Base-by-base conservation (phyloP, 2,329 filamentous ascomycete species). In the Podosphaera aphanis region DNA sequence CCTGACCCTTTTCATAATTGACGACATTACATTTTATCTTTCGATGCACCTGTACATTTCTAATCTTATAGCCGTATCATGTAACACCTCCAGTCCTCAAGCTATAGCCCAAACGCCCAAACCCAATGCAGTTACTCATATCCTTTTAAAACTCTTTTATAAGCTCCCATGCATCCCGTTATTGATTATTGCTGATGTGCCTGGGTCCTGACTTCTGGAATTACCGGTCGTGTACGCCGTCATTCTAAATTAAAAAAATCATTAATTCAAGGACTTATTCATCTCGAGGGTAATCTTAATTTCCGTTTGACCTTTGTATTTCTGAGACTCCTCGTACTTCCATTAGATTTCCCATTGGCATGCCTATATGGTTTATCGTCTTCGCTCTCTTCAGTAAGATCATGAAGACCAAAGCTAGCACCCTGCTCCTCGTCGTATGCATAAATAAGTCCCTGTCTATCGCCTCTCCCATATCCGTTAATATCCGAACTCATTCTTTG, bases 381-480 rank as follows among this genome's bases (percentile, higher is more conserved):
- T 25, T 83, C 79, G 52, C 71, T 80, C 50, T 90, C 82, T 52
- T 86, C 81, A 2, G 79, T 71, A 35, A 94, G 65, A 54, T 93
- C 83, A 13, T 74, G 74, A 41, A 95, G 67, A 36, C 82, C 82
- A 51, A 92, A 83, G 4, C 73, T 74, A 37, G 70, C 70, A 39
- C 69, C 69, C 55, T 81, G 76, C 59, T 94, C 86, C 49, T 90
- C 76, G 55, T 95, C 88, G 56, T 93, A 94, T 10, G 77, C 79
- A 49, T 80, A 79, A 61, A 95, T 93, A 20, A 95, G 67, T 3
- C 83, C 83, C 52, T 86, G 78, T 46, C 83, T 72, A 54, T 90
- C 84, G 33, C 74, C 65, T 21, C 65, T 64, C 45, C 64, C 73
- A 49, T 71, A 69, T 48, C 68, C 73, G 57, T 62, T 61, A 52